Conservation (phyloP, 2,329 filamentous ascomycete species). For the Cladorrhinum sp. region DNA sequence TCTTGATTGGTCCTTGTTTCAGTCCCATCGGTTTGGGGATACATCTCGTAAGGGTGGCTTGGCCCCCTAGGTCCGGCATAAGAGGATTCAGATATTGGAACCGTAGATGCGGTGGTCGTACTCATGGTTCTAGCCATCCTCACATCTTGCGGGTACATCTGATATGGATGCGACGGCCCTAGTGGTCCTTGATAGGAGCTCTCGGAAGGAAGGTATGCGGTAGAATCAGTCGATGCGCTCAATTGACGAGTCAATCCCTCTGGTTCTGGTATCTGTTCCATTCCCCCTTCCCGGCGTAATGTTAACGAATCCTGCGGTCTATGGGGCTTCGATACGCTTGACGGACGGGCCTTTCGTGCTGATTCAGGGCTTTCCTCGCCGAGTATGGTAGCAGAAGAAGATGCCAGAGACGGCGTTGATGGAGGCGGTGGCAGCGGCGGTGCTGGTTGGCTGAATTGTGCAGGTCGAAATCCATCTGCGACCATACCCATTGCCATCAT, state of each 20-base stretch:
- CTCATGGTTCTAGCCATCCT: conserved; percentile 74
- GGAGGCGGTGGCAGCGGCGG: conserved; percentile 13
- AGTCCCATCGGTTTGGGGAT: conserved; percentile 71
- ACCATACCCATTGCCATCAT: conserved; percentile 50
- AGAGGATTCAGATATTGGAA: conserved; percentile 39
- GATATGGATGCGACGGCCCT: conserved; percentile 79
- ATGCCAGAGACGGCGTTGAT: conserved; percentile 26
- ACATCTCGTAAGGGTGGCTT: conserved; percentile 82
- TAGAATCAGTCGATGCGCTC: conserved; percentile 36
- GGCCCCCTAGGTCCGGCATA: conserved; percentile 63
- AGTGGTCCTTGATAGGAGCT: conserved; percentile 68
- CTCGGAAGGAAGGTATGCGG: conserved; percentile 44
- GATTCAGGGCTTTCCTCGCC: conserved; percentile 22
- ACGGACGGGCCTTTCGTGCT: conserved; percentile 41
- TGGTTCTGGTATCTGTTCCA: conserved; percentile 30
- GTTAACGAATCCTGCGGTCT: conserved; percentile 48
- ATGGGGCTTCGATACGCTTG: conserved; percentile 56
- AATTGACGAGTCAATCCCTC: conserved; percentile 28
- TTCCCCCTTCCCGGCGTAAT: conserved; percentile 50
- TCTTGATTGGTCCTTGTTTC: conserved; percentile 45
- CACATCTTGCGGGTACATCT: conserved; percentile 76
- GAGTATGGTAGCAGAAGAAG: conserved; percentile 25
- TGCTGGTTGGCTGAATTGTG: conserved; percentile 18
- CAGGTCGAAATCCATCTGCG: conserved; percentile 51
- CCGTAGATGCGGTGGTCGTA: conserved; percentile 50